Evolutionary conservation across 345 rosid species (phyloP), one percentile per base, ranked within the genome.

Genomic region (Atalantia buxifolia): DNA sequence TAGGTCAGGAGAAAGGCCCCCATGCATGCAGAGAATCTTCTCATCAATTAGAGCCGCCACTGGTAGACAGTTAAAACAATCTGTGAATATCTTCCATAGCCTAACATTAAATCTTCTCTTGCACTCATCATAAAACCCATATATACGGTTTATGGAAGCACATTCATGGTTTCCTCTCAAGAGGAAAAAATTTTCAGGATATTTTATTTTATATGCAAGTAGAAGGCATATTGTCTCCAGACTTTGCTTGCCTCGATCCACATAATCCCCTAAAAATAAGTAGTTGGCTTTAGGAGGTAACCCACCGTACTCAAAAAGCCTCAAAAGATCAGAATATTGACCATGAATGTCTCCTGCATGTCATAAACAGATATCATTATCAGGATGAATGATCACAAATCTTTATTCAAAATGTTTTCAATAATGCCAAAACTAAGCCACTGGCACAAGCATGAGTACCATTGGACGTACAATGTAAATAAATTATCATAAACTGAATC

Each of bases 21-120:
- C 98, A 71, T 91, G 98, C 98, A 93, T 93, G 86, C 96, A 91
- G 22, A 93, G 87, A 79, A 93, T 91, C 91, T 93, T 91, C 79
- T 90, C 98, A 86, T 91, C 94, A 76, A 90, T 89, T 65, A 88
- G 79, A 7, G 94, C 94, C 8, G 91, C 88, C 80, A 90, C 92
- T 9, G 94, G 94, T 7, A 90, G 82, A 82, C 89, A 89, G 60
- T 90, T 90, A 82, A 90, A 90, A 61, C 92, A 89, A 2, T 89
- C 90, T 9, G 89, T 87, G 83, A 91, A 91, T 18, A 74, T 66
- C 86, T 85, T 93, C 98, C 98, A 93, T 36, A 93, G 74, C 81
- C 90, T 82, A 61, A 91, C 92, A 83, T 90, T 90, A 77, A 90
- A 93, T 79, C 98, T 87, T 80, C 96, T 85, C 80, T 93, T 93